Percentiles rank a stretch among this genome's conserved stretches.
phyloP scores from a whole-genome alignment of 495 filamentous ascomycete species.

The Lophiostoma macrostomum region DNA sequence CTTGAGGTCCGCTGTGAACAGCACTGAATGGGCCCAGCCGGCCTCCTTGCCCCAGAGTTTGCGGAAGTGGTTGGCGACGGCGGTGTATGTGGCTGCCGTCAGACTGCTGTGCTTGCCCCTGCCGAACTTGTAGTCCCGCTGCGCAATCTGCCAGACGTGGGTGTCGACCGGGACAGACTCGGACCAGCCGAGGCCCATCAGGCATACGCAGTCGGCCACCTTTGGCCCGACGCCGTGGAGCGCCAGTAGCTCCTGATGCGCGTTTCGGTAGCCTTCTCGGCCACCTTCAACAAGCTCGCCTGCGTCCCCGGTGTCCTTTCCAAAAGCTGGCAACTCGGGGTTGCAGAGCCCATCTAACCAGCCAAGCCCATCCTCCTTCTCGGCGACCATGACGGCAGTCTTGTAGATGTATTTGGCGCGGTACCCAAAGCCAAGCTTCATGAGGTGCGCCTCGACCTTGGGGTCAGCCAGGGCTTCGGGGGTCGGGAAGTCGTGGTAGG shows the following conservation, averaged over 20 bases:
- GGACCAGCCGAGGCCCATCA: conserved; percentile 97
- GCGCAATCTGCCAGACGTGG: conserved; percentile 97
- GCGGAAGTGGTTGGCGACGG: conserved; percentile 85
- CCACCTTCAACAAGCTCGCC: conserved; percentile 57
- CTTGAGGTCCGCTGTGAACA: conserved; percentile 91
- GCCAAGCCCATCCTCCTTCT: conserved; percentile 57
- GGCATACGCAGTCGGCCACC: conserved; percentile 91
- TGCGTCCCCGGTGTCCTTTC: conserved; percentile 42
- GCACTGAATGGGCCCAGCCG: conserved; percentile 94
- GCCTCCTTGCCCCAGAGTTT: conserved; percentile 90
- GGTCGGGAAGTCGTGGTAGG: conserved; percentile 84
- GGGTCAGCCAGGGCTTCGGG: conserved; percentile 66
- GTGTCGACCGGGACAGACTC: conserved; percentile 96
- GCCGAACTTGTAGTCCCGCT: conserved; percentile 89
- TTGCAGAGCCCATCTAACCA: conserved; percentile 79
- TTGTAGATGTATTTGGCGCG: conserved; percentile 85
- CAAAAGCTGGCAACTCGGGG: conserved; percentile 64
- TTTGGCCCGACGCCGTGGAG: conserved; percentile 92
- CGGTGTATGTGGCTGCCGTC: conserved; percentile 82
- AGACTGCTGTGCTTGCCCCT: conserved; percentile 81
- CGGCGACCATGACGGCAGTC: conserved; percentile 72
- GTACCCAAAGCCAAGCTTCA: conserved; percentile 89
- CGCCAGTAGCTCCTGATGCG: conserved; percentile 74
- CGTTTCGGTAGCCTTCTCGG: conserved; percentile 68
- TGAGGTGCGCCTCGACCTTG: conserved; percentile 72